Base-by-base conservation (phyloP, 805 yeast genomes). In the Saccharomyces eubayanus region DNA sequence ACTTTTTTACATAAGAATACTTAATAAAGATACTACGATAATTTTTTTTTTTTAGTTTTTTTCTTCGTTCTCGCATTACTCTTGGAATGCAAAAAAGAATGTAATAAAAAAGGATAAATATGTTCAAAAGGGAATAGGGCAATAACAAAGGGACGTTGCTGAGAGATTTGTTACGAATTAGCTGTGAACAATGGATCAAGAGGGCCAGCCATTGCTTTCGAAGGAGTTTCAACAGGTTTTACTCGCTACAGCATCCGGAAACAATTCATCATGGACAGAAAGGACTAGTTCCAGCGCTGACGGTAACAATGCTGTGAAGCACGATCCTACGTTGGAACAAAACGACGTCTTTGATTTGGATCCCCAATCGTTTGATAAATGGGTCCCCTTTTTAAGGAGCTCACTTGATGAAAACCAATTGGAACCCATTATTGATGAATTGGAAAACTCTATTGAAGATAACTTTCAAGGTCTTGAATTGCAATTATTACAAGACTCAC, bases 401-500 rank as follows among this genome's bases (percentile, higher is more conserved):
- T 53, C 65, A 1, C 59, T 66, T 4, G 72, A 69, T 41, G 58
- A 58, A 16, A 60, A 59, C 6, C 55, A 63, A 41, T 53, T 68
- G 28, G 56, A 57, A n/a, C 31, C 51, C 1, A 60, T 62, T 1
- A 57, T 67, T 6, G 70, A 65, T 20, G 71, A 64, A 31, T 52
- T 69, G 40, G 59, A 62, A 45, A 63, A 55, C 24, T 69, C 72
- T 0, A 55, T 68, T n/a, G 71, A 69, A 30, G 71, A 67, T 30
- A 62, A 69, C 46, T 69, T 69, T 31, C 67, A 69, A 55, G 70
- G 67, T 21, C 46, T 67, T 8, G 72, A 68, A 47, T 55, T 54
- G 6, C 70, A 67, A 28, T 50, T 69, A 24, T 48, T 68, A 31
- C 72, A 68, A 48, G 71, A 69, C 50, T 61, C 71, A 4, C 70